phyloP scores from a whole-genome alignment of 2,329 filamentous ascomycete genomes.

The Trichoderma sp. region DNA sequence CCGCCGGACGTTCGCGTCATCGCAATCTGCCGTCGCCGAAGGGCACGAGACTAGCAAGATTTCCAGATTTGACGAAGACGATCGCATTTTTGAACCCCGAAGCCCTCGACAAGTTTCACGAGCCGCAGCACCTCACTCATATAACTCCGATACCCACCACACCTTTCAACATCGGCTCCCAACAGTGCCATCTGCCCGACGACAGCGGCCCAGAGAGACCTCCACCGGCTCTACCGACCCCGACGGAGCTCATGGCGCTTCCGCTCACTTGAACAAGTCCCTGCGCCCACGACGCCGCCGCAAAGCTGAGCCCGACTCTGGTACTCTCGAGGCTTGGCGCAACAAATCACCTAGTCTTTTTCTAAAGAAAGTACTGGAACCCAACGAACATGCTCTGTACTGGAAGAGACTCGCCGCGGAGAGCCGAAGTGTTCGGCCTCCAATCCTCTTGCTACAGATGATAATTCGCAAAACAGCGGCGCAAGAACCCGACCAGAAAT shows the following conservation, averaged over 20 bases:
- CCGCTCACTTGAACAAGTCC: not conserved
- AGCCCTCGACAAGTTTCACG: not conserved
- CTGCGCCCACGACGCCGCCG: not conserved
- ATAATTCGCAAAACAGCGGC: slow-evolving; percentile 35
- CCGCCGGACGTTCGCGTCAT: slow-evolving; percentile 5
- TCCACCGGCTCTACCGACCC: not conserved
- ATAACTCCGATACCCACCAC: not conserved
- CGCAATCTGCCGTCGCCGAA: slow-evolving; percentile 21
- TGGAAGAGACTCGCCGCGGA: slow-evolving; percentile 34
- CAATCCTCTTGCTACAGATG: slow-evolving; percentile 42
- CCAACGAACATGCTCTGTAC: slow-evolving; percentile 7
- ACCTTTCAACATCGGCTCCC: not conserved
- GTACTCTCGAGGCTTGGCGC: slow-evolving; percentile 11
- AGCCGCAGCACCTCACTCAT: not conserved
- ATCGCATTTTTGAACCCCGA: slow-evolving; percentile 1
- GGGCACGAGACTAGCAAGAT: not conserved
- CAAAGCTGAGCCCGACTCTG: not conserved
- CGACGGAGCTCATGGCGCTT: not conserved
- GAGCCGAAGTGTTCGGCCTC: slow-evolving; percentile 37
- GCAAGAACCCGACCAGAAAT: slow-evolving; percentile 28
- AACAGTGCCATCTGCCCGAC: not conserved
- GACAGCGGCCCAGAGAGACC: not conserved
- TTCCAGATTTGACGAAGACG: slow-evolving; percentile 13
- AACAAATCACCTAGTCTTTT: slow-evolving; percentile 34
- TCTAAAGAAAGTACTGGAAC: slow-evolving; percentile 33